These are phyloP conservation scores for Fusarium clavum DNA, from an alignment of 2,329 filamentous ascomycete genomes.

Conservation along the genomic window DNA sequence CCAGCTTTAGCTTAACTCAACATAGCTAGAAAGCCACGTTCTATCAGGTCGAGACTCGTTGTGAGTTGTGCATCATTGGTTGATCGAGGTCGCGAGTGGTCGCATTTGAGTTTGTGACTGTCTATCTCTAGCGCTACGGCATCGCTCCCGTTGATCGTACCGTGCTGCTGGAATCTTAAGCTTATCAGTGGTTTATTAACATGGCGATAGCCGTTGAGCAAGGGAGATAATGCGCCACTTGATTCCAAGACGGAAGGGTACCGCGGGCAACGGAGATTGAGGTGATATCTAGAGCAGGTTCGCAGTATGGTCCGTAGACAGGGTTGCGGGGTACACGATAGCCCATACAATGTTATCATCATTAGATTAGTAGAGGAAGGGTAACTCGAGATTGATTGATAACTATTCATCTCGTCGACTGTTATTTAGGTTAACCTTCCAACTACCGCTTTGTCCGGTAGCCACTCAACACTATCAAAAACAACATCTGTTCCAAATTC, in stretches of 20 bases:
- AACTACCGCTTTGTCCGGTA: background rate
- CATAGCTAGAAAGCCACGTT: background rate
- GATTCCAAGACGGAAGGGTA: constrained; percentile 10
- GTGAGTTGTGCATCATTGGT: background rate
- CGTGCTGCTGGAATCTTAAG: background rate
- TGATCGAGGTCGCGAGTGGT: background rate
- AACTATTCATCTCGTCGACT: background rate
- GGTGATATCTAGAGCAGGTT: background rate
- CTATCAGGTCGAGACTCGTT: constrained; percentile 4
- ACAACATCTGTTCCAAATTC: background rate
- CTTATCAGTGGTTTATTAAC: background rate
- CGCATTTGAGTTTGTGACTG: background rate
- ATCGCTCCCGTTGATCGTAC: background rate
- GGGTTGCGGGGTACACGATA: background rate
- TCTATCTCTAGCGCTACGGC: constrained; percentile 7
- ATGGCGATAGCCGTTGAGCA: background rate
- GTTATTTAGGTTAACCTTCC: background rate
- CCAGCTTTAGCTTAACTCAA: background rate
- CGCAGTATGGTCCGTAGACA: background rate
- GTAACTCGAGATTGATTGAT: background rate
- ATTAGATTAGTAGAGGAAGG: background rate
- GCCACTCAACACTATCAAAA: background rate
- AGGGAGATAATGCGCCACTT: constrained; percentile 9
- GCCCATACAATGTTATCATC: background rate
- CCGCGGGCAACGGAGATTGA: background rate